These are phyloP conservation scores for Papiliotrema terrestris DNA, from an alignment of 1,284 basidiomycete species.

Conservation along the genomic window DNA sequence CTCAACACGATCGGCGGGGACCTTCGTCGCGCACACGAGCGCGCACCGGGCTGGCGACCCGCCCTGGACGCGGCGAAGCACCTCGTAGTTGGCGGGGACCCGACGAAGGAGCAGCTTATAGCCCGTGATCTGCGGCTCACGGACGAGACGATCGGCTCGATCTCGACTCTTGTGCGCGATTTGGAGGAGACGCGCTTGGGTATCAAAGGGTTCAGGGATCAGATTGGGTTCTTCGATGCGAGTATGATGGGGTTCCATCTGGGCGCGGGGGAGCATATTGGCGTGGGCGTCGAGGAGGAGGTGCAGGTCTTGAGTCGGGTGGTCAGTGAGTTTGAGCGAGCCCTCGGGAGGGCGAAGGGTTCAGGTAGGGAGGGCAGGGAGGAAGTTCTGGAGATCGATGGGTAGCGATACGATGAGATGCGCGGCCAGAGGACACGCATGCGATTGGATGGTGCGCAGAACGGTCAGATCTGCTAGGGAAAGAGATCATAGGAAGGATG, in stretches of 20 bases:
- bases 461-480: too few species aligned
- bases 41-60: conserved; percentile 34
- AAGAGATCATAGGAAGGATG: too few species aligned
- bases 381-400: background rate
- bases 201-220: conserved; percentile 34
- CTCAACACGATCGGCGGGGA: conserved; percentile 12
- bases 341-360: conserved; percentile 21
- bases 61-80: conserved; percentile 27
- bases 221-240: conserved; percentile 37
- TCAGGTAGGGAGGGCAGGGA: background rate
- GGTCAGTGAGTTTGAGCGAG: conserved; percentile 21
- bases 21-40: conserved; percentile 20
- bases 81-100: conserved; percentile 38
- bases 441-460: too few species aligned
- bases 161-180: conserved; percentile 19
- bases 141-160: conserved; percentile 23
- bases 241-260: conserved; percentile 44
- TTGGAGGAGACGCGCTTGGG: conserved; percentile 27
- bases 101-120: conserved; percentile 26
- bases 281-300: conserved; percentile 35
- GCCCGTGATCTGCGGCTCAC: conserved; percentile 32
- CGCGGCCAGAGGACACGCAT: too few species aligned
- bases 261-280: conserved; percentile 19
- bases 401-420: background rate
- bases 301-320: conserved; percentile 27